phyloP scores from a whole-genome alignment of 2,329 filamentous ascomycete genomes.

The Lithohypha guttulata region DNA sequence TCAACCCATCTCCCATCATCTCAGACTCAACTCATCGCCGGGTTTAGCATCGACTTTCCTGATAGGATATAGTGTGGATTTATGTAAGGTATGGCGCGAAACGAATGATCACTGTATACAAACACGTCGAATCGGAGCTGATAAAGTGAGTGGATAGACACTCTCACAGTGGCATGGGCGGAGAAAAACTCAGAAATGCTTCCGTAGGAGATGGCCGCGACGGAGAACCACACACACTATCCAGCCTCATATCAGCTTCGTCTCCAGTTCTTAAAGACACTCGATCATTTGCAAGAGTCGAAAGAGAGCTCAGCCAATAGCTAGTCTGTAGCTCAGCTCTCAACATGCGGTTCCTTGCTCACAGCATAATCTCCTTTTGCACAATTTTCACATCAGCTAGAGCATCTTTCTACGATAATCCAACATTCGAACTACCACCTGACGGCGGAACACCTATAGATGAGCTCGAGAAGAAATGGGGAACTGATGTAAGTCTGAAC shows the following conservation, averaged over 20 bases:
- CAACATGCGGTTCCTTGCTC: conserved; percentile 3
- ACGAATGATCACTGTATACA: not conserved
- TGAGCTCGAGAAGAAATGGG: conserved; percentile 38
- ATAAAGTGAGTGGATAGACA: too few relatives aligned
- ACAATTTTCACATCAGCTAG: conserved; percentile 11
- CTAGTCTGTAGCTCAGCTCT: not conserved
- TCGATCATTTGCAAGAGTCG: too few relatives aligned
- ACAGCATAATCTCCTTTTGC: conserved; percentile 1
- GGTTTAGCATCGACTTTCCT: conserved; percentile 1
- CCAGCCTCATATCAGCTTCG: too few relatives aligned
- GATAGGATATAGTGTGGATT: not conserved
- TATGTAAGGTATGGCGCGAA: not conserved
- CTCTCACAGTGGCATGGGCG: too few relatives aligned
- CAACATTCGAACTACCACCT: conserved; percentile 28
- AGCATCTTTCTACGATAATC: conserved; percentile 31
- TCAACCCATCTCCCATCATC: conserved; percentile 24
- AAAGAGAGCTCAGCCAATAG: too few relatives aligned
- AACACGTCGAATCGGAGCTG: not conserved
- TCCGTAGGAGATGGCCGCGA: too few relatives aligned
- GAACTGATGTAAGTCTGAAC: conserved; percentile 31
- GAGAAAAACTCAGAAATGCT: too few relatives aligned
- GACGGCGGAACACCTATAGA: conserved; percentile 27
- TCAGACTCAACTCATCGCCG: conserved; percentile 6
- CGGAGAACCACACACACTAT: too few relatives aligned
- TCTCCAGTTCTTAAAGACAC: too few relatives aligned